A percentile compares a stretch with the other conserved stretches of the same genome.
phyloP scores from a whole-genome alignment of 2,329 filamentous ascomycete species.

The Sclerotiophoma versabilis region DNA sequence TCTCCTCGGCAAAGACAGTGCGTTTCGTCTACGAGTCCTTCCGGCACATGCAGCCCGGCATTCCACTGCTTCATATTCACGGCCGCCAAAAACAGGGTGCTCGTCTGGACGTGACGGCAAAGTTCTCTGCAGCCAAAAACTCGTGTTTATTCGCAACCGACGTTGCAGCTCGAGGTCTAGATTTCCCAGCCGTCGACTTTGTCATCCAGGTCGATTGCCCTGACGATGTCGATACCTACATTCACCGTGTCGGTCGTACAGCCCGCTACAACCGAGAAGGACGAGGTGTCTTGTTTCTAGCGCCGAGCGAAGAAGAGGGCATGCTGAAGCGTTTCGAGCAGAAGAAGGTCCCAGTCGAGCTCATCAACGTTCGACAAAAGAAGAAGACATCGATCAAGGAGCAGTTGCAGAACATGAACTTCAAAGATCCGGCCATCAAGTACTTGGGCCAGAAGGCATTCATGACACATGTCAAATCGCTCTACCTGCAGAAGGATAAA shows the following conservation, averaged over 20 bases:
- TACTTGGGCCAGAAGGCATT: conserved; percentile 97
- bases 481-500: conserved; percentile 90
- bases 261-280: conserved; percentile 92
- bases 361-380: conserved; percentile 84
- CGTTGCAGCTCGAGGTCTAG: conserved; percentile 89
- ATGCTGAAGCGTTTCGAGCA: conserved; percentile 85
- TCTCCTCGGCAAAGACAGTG: conserved; percentile 95
- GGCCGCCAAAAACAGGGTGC: conserved; percentile 92
- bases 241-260: conserved; percentile 92
- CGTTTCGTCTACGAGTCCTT: conserved; percentile 95
- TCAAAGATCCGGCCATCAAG: conserved; percentile 91
- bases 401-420: conserved; percentile 92
- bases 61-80: conserved; percentile 89
- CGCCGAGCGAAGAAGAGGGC: conserved; percentile 90
- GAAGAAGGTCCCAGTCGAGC: conserved; percentile 88
- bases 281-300: conserved; percentile 86
- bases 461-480: conserved; percentile 82
- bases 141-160: conserved; percentile 95
- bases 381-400: conserved; percentile 87
- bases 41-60: conserved; percentile 90
- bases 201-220: conserved; percentile 98
- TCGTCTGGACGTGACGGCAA: conserved; percentile 83
- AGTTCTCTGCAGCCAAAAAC: conserved; percentile 80
- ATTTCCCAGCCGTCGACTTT: conserved; percentile 97
- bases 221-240: conserved; percentile 96